Percentiles rank a stretch among this genome's conserved stretches.
These are phyloP conservation scores for Triadica sebifera DNA, from an alignment of 345 rosid genomes.

Conservation along the genomic window DNA sequence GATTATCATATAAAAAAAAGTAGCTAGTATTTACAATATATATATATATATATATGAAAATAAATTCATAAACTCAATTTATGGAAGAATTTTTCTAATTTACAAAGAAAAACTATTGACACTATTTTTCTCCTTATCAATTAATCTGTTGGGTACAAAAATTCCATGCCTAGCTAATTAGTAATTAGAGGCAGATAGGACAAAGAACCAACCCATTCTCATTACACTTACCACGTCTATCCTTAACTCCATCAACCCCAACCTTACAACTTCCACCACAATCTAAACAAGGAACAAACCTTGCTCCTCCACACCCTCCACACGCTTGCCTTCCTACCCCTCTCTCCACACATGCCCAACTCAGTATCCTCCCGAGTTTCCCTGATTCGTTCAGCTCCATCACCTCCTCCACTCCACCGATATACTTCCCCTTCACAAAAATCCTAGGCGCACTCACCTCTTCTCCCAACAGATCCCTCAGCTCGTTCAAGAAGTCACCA, in stretches of 20 bases:
- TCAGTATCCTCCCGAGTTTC: constrained; percentile 59
- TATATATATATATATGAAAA: no score
- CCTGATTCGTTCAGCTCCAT: constrained; percentile 67
- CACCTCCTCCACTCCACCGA: constrained; percentile 79
- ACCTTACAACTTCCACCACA: constrained; percentile 93
- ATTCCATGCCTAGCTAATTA: no score
- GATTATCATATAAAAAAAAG: no score
- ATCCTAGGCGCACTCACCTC: constrained; percentile 63
- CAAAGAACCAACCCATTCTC: constrained; percentile 83
- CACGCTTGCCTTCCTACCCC: constrained; percentile 75
- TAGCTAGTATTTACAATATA: no score
- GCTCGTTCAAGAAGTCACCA: constrained; percentile 62
- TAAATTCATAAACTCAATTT: no score
- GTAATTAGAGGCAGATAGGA: constrained; percentile 48
- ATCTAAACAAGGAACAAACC: constrained; percentile 81
- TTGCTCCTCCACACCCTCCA: constrained; percentile 83
- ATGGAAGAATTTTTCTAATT: no score
- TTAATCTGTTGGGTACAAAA: no score
- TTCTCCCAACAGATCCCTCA: constrained; percentile 44
- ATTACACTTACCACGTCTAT: constrained; percentile 68
- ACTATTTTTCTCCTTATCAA: no score
- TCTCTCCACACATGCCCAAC: constrained; percentile 58
- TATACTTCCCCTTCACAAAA: constrained; percentile 75
- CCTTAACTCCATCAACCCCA: constrained; percentile 43
- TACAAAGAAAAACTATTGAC: no score